A percentile compares a stretch with the other conserved stretches of the same genome.
phyloP scores from a whole-genome alignment of 208 protist genomes.

The Leishmania mexicana region DNA sequence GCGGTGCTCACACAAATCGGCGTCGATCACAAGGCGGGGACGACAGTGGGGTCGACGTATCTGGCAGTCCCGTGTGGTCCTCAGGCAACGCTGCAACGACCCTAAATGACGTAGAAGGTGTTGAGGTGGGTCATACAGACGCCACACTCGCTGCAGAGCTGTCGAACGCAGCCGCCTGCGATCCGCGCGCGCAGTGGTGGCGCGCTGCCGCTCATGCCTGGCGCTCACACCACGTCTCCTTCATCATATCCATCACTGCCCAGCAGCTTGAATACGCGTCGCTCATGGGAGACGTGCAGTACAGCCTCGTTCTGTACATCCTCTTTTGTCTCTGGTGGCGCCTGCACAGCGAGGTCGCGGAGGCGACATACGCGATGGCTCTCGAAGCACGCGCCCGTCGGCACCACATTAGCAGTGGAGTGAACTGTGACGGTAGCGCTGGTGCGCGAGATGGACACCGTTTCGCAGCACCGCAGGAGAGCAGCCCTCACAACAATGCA shows the following conservation, averaged over 20 bases:
- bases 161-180: conserved; percentile 7
- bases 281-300: conserved; percentile 85
- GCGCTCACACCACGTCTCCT: conserved; percentile 53
- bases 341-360: conserved; percentile 43
- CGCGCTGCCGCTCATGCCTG: conserved; percentile 60
- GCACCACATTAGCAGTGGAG: background rate
- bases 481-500: background rate
- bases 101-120: background rate
- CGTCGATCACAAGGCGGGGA: background rate
- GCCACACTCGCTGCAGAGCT: background rate
- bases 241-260: conserved; percentile 60
- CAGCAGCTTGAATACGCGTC: conserved; percentile 76
- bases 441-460: background rate
- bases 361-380: conserved; percentile 18
- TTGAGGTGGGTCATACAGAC: background rate
- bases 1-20: background rate
- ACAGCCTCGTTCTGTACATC: conserved; percentile 75
- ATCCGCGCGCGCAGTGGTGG: conserved; percentile 74
- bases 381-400: background rate
- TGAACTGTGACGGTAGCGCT: background rate
- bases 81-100: background rate
- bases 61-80: background rate
- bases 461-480: background rate
- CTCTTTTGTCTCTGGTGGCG: conserved; percentile 86
- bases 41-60: background rate